Evolutionary conservation across 306 rosid species (phyloP), one percentile per base, ranked within the genome.

Genomic region (Nissolia schottii): DNA sequence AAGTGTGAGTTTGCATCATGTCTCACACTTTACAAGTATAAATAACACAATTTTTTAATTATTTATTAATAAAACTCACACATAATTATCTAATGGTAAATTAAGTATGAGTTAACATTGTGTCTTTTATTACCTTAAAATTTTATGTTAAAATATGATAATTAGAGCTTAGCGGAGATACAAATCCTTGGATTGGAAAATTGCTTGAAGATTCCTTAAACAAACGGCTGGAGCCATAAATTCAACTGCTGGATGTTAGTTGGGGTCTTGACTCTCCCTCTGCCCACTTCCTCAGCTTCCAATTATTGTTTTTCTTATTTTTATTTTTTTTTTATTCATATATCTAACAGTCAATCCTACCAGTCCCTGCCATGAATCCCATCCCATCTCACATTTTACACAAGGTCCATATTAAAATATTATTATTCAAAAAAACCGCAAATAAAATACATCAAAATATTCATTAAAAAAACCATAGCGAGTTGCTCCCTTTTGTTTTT

Each of bases 331-430:
- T 50, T n/a, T n/a, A n/a, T n/a, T n/a, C n/a, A 14, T 13, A 7
- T 54, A 91, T 76, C 99, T 87, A 94, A 86, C 99, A 85, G 89
- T 94, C 99, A 94, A 77, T 87, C 87, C 98, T 89, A 90, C 91
- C 94, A 71, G 88, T 81, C 92, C 70, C 51, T n/a, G 8, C 11
- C 43, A 37, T 11, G n/a, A n/a, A n/a, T n/a, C n/a, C 14, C 53
- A 49, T 46, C 41, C 16, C 56, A 23, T 6, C 46, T 37, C 71
- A 54, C 79, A 77, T 68, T 66, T 75, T 49, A 2, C 78, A 64
- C 23, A 25, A 74, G 67, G 2, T 43, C 1, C 20, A 18, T 22
- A 73, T 20, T n/a, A 40, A 58, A 49, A 34, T 34, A 34, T 34
- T 34, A 34, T 34, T 34, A 16, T 15, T 35, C 63, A 12, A 48